A percentile compares a stretch with the other conserved stretches of the same genome.
Evolutionary conservation across 495 filamentous ascomycete species (phyloP).

Genomic region (Podospora australis): DNA sequence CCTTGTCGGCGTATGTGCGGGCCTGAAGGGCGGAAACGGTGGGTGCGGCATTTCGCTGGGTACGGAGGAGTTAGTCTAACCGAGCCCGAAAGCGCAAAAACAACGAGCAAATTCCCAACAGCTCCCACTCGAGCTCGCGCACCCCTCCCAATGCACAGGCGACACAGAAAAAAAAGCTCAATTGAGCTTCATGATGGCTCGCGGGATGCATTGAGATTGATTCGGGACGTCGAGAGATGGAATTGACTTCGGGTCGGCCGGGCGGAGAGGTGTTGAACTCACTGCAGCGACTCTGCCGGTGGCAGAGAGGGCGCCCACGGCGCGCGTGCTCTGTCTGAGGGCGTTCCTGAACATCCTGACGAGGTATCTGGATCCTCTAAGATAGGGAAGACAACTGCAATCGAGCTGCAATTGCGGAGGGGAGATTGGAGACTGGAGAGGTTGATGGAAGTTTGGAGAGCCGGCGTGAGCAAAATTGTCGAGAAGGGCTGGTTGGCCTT

Average conservation of each 20-base stretch:
- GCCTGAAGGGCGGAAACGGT: conserved; percentile 67
- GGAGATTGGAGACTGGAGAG: conserved; percentile 36
- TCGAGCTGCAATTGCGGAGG: conserved; percentile 44
- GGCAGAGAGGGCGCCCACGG: conserved; percentile 87
- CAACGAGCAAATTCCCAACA: conserved; percentile 29
- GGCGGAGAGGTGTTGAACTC: conserved; percentile 49
- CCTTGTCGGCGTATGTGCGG: conserved; percentile 94
- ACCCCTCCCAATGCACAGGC: conserved; percentile 15
- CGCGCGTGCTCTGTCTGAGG: conserved; percentile 89
- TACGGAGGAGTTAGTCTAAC: conserved; percentile 48
- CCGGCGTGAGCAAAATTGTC: conserved; percentile 33
- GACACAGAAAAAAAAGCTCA: conserved; percentile 30
- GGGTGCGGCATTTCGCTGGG: conserved; percentile 76
- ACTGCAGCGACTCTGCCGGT: conserved; percentile 84
- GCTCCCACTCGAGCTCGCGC: conserved; percentile 30
- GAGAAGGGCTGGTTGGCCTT: conserved; percentile 28
- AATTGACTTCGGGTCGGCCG: conserved; percentile 32
- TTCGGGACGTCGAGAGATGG: conserved; percentile 29
- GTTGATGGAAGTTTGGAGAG: conserved; percentile 28
- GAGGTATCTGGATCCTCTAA: conserved; percentile 34
- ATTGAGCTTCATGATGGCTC: conserved; percentile 37
- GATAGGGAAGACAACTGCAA: conserved; percentile 44
- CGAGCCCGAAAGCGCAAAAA: conserved; percentile 36
- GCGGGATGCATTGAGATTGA: conserved; percentile 27
- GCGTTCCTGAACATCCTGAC: conserved; percentile 91